These are phyloP conservation scores for Mucor indicus DNA, from an alignment of 371 early-diverging fungal genomes.

Conservation along the genomic window DNA sequence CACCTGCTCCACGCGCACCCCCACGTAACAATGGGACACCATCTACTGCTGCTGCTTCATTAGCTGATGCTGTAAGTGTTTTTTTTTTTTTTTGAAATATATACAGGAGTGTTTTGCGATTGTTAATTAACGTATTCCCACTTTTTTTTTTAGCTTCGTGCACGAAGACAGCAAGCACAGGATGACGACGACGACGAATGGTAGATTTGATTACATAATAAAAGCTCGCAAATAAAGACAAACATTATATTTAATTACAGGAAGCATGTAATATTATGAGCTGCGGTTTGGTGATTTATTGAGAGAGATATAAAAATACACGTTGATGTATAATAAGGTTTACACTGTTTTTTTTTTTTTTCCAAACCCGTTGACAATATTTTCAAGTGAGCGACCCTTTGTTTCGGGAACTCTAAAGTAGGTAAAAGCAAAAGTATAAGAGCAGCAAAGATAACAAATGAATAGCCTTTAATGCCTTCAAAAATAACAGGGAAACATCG, in stretches of 20 bases:
- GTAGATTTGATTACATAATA: too few relatives aligned
- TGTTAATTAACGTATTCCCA: not conserved
- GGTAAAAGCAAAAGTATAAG: slow-evolving; percentile 27
- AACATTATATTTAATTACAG: not conserved
- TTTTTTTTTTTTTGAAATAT: not conserved
- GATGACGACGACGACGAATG: slow-evolving; percentile 17
- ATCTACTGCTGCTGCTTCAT: slow-evolving; percentile 38
- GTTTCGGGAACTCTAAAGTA: slow-evolving; percentile 75
- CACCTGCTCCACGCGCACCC: slow-evolving; percentile 38
- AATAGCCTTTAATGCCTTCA: slow-evolving; percentile 12
- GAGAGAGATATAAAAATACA: too few relatives aligned
- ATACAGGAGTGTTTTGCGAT: too few relatives aligned
- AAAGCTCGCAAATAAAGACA: too few relatives aligned
- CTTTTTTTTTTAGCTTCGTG: slow-evolving; percentile 11
- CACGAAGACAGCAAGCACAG: slow-evolving; percentile 15
- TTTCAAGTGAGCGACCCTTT: slow-evolving; percentile 63
- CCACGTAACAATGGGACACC: slow-evolving; percentile 33
- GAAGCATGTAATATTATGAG: too few relatives aligned
- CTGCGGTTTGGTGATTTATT: too few relatives aligned
- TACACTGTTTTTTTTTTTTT: too few relatives aligned
- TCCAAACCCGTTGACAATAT: slow-evolving; percentile 34
- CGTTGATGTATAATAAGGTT: too few relatives aligned
- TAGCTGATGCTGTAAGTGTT: slow-evolving; percentile 47
- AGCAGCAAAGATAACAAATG: slow-evolving; percentile 23
- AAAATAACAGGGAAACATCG: slow-evolving; percentile 22